Evolutionary conservation across 768 basidiomycete genomes (phyloP), one percentile per base, ranked within the genome.

Genomic region (Xanthoconium stramineum): DNA sequence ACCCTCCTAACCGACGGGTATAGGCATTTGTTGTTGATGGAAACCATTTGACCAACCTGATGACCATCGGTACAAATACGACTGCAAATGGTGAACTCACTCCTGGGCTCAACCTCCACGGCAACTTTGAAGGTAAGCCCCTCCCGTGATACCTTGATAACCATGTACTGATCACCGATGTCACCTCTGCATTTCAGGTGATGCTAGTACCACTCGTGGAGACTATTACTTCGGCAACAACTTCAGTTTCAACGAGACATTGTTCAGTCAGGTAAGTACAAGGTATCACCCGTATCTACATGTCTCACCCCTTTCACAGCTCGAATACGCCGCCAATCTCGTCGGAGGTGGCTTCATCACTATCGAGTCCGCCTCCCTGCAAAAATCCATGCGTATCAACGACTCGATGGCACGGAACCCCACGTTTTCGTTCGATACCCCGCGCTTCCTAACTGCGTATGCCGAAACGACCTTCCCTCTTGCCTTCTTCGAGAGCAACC

Each of bases 181-280:
- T 42, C n/a, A 5, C 32, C 14, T 19, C 24, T 36, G 20, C 5
- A 54, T 24, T 33, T 8, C 19, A 67, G 66, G 66, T 40, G 65
- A 67, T 55, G 63, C 47, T 7, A 68, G 66, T 47, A 65, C 63
- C 14, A 66, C 65, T 4, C 65, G 63, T 1, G 63, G 51, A 13
- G 65, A 67, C 39, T 65, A 20, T 47, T 69, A 69, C 39, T 67
- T 67, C 19, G 67, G 66, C 7, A 19, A 67, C 48, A 69, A 67
- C 44, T 66, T 17, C 14, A 56, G 33, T 12, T 69, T 69, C 54
- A 67, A 67, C 14, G 67, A 69, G 51, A 67, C 66, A 5, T 36
- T 67, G 56, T 67, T 67, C 19, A 52, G 61, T 14, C 51, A 63
- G 53, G 65, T 53, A 43, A 11, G 55, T 35, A 43, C 17, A 30